Evolutionary conservation across 1,139 yeast species (phyloP), one percentile per base, ranked within the genome.

Genomic region (Saccharomyces uvarum): DNA sequence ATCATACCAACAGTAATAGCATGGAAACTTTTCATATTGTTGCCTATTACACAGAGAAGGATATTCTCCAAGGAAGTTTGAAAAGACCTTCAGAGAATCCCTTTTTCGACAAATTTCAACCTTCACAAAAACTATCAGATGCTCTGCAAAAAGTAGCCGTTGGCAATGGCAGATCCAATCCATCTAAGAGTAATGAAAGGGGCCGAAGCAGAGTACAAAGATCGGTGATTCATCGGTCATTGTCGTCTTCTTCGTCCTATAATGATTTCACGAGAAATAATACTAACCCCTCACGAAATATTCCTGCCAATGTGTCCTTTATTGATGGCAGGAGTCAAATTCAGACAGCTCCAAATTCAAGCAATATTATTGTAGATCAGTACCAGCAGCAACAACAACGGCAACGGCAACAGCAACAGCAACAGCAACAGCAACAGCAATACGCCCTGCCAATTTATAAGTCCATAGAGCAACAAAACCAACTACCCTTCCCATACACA

Each of bases 31-130:
- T 86, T 55, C 97, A 91, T 66, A 71, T 90, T 53, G 83, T 90
- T 6, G 83, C 91, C 19, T 90, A 90, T 69, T 90, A 88, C 66
- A 76, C 79, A 54, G 84, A 89, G 0, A 80, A 81, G 48, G 96
- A 90, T 66, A 93, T 88, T 2, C 66, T 81, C 52, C 73, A 75
- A 47, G 83, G 84, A 7, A 74, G 73, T 51, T 73, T 90, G 53
- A 67, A 70, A 2, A 75, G 84, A 41, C 97, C 97, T 0, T 74
- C 82, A 6, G 80, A 80, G 50, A 72, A 79, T 5, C 68, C 75
- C 7, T 38, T 38, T 24, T 38, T 38, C 24, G 6, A 38, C 9
- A 38, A 19, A 38, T 38, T 38, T 11, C 24, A 19, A 16, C 44
- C 44, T 19, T 38, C 44, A 38, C 26, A 16, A 16, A 19, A 38